Conservation (phyloP, 345 rosid species). For the Corymbia maculata region DNA sequence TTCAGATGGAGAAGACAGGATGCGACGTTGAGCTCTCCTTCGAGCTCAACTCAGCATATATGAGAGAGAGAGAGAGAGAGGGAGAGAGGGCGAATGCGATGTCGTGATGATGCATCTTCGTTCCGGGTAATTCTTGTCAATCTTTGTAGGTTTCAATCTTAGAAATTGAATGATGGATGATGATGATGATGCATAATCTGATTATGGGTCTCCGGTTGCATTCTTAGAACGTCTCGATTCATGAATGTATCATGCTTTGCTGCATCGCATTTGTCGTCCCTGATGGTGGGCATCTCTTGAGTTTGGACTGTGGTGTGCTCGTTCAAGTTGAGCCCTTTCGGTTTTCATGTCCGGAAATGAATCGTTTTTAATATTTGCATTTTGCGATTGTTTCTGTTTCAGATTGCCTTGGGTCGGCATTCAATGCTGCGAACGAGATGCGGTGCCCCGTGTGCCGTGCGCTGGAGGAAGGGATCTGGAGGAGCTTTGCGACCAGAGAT, state of each 20-base stretch:
- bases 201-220: too few species aligned
- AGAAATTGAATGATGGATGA: neutral
- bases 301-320: neutral
- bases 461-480: conserved; percentile 14
- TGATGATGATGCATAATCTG: neutral
- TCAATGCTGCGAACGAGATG: conserved; percentile 6
- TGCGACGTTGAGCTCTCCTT: too few species aligned
- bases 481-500: neutral
- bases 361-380: neutral
- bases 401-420: conserved; percentile 26
- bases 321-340: neutral
- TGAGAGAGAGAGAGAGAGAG: neutral
- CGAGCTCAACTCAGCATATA: neutral
- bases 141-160: neutral
- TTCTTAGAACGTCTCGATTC: neutral
- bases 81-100: neutral
- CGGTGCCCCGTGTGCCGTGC: conserved; percentile 19
- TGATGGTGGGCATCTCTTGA: neutral
- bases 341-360: neutral
- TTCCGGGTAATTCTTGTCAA: neutral
- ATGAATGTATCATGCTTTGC: neutral
- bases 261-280: too few species aligned
- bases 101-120: neutral
- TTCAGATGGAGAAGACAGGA: neutral
- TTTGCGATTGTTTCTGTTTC: neutral